Evolutionary conservation across 1,284 basidiomycete genomes (phyloP), one percentile per base, ranked within the genome.

Genomic region (Apiotrichum veenhuisii): DNA sequence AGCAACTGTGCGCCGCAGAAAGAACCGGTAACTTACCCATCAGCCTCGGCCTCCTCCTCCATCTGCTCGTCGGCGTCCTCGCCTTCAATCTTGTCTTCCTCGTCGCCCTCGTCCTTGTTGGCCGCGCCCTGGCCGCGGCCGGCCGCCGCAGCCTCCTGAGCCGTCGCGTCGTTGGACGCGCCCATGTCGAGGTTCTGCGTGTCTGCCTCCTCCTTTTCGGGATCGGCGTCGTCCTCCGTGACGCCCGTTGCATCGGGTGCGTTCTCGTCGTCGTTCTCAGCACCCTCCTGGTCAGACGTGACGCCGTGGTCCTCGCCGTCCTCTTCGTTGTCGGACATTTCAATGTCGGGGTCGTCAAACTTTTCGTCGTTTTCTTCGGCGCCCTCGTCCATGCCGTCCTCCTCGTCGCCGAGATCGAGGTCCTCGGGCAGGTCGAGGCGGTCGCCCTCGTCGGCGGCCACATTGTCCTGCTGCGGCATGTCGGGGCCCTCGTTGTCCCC

Each of bases 341-440:
- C 54, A 43, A 60, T 55, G 50, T 63, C 63, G 40, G 38, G 38
- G 34, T 64, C 62, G 30, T 63, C 55, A 36, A 63, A 57, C 4
- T 41, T 57, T 2, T 62, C 64, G 36, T 68, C 62, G 4, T 66
- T 45, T 30, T 53, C 50, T 38, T 67, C 65, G n/a, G 73, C 69
- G 22, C 69, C 74, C 30, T 69, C 78, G 44, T 77, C 78, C 38
- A 79, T 78, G 33, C 72, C 84, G 30, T 66, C 65, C 15, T 69
- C 78, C 40, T 76, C 78, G 46, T 79, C 78, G 36, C 72, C 84
- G 8, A 94, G 75, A 56, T 90, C 80, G 73, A 94, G 80, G 64
- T 91, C 86, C 38, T 92, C 89, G 0, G 91, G 91, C 17, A 94
- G 80, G 67, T 94, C 88, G 50, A 95, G 81, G 4, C 84, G 85